phyloP scores from a whole-genome alignment of 495 filamentous ascomycete genomes.

The Podospora tetraspora region DNA sequence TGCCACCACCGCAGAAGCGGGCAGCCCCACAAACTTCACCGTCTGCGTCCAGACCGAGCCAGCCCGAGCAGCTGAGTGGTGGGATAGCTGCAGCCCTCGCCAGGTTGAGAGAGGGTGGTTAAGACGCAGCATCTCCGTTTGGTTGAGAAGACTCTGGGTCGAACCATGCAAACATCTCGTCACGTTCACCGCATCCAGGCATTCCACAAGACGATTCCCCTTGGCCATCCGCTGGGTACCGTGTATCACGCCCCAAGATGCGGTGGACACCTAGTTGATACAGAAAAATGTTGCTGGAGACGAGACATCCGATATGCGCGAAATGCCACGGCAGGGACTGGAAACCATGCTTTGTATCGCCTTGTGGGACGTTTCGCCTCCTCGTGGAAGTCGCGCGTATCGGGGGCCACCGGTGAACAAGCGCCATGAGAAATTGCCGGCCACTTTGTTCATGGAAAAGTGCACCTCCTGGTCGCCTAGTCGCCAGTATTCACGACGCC shows the following conservation, averaged over 20 bases:
- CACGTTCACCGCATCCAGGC: neutral
- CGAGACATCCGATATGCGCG: neutral
- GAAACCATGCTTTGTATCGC: neutral
- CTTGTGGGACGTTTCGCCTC: neutral
- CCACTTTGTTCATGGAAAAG: neutral
- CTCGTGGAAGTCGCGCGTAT: neutral
- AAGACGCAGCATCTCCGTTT: conserved; percentile 1
- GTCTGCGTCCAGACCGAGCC: conserved; percentile 5
- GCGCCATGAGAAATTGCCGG: neutral
- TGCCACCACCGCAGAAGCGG: conserved; percentile 12
- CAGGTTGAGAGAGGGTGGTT: conserved; percentile 43
- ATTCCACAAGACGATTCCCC: neutral
- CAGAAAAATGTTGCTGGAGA: neutral
- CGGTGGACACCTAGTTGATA: neutral
- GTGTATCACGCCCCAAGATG: neutral
- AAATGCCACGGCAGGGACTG: neutral
- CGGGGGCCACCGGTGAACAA: neutral
- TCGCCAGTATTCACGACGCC: neutral
- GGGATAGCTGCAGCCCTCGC: conserved; percentile 52
- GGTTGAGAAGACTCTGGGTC: neutral
- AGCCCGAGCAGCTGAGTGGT: conserved; percentile 40
- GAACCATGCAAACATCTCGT: neutral
- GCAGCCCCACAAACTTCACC: conserved; percentile 7
- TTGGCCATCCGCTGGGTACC: neutral
- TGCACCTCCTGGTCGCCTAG: neutral